Conservation (phyloP, 208 protist genomes). For the Trypanosoma mega region DNA sequence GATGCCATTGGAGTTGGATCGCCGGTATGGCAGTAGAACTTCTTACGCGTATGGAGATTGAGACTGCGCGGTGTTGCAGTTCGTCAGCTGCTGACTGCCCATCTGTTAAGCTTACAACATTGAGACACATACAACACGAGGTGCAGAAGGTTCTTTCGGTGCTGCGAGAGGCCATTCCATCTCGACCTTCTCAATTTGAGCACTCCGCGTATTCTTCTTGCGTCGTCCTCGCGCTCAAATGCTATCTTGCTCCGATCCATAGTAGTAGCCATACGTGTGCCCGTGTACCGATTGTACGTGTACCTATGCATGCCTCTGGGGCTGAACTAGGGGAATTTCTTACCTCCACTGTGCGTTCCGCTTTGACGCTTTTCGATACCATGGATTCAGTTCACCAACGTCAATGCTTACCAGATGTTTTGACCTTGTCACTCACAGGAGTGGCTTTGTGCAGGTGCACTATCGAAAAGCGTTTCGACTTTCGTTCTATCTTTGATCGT, state of each 20-base stretch:
- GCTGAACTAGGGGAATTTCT: neutral
- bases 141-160: neutral
- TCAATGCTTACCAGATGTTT: neutral
- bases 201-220: conserved; percentile 6
- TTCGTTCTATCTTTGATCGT: neutral
- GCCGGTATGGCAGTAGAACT: conserved; percentile 42
- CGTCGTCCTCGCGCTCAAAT: neutral
- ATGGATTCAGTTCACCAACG: neutral
- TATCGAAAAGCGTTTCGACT: too few species aligned
- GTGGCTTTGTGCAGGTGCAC: neutral
- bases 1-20: conserved; percentile 36
- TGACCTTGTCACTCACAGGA: neutral
- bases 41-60: conserved; percentile 25
- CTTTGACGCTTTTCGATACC: neutral
- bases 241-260: neutral
- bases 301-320: neutral
- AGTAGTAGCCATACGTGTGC: neutral
- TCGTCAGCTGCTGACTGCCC: neutral
- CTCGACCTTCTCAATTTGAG: neutral
- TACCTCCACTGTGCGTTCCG: neutral
- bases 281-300: neutral
- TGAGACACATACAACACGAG: neutral
- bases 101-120: neutral
- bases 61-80: neutral
- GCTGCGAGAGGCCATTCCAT: neutral